Percentiles rank a stretch among this genome's conserved stretches.
These are phyloP conservation scores for Kondoa subrosea DNA, from an alignment of 768 basidiomycete species.

Conservation along the genomic window DNA sequence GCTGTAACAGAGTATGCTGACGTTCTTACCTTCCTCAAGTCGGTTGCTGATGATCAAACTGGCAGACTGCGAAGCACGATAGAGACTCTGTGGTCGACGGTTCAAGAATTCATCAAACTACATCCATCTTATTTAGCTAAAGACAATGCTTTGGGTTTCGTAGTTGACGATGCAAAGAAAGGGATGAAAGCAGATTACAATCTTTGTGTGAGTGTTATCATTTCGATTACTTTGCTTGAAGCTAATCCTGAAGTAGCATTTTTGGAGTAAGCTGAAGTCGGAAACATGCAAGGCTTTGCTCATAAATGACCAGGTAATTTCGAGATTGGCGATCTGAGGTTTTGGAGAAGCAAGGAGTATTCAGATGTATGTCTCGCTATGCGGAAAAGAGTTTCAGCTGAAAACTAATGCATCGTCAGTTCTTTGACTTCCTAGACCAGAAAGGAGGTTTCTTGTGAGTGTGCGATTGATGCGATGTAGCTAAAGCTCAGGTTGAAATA, in stretches of 20 bases:
- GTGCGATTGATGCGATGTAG: slow-evolving; percentile 39
- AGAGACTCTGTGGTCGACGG: slow-evolving; percentile 56
- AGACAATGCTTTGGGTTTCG: slow-evolving; percentile 53
- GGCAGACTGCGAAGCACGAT: slow-evolving; percentile 48
- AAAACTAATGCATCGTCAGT: slow-evolving; percentile 45
- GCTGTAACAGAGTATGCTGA: slow-evolving; percentile 54
- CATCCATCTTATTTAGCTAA: slow-evolving; percentile 47
- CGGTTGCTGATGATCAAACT: neutral
- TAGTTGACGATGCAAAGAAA: slow-evolving; percentile 55
- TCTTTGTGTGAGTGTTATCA: slow-evolving; percentile 40
- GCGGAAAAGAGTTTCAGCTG: slow-evolving; percentile 33
- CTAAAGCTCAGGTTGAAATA: neutral
- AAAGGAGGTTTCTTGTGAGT: slow-evolving; percentile 43
- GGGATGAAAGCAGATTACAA: slow-evolving; percentile 42
- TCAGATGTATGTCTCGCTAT: slow-evolving; percentile 5
- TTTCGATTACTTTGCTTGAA: neutral
- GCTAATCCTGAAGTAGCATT: neutral
- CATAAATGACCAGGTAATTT: too few species aligned
- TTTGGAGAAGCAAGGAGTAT: slow-evolving; percentile 48
- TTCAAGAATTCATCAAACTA: slow-evolving; percentile 46
- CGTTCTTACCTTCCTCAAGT: neutral
- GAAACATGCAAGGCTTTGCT: too few species aligned
- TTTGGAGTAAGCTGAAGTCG: too few species aligned
- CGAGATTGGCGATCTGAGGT: slow-evolving; percentile 67
- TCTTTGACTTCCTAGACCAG: slow-evolving; percentile 64